Percentiles rank a stretch among this genome's conserved stretches.
These are phyloP conservation scores for Camellia granthamiana DNA, from an alignment of 148 eudicot species.

Conservation along the genomic window DNA sequence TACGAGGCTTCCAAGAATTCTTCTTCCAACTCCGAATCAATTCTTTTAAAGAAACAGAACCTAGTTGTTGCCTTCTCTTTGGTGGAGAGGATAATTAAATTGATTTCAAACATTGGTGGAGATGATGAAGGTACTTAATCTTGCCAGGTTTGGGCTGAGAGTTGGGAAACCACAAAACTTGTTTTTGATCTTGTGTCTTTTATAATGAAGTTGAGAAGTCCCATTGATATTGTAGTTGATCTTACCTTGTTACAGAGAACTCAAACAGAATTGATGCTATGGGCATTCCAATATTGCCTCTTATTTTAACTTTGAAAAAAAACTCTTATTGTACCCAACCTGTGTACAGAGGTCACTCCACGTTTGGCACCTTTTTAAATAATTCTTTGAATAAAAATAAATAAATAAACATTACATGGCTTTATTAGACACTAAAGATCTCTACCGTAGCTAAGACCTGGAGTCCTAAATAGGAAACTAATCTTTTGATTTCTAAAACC, in stretches of 20 bases:
- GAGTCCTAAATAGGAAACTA: too few species aligned
- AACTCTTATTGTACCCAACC: too few species aligned
- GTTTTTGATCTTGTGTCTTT: background rate
- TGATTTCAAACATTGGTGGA: slow-evolving; percentile 57
- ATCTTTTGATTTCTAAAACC: too few species aligned
- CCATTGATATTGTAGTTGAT: background rate
- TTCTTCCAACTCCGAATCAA: slow-evolving; percentile 44
- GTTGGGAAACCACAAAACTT: background rate
- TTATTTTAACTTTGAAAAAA: too few species aligned
- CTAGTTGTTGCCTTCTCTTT: slow-evolving; percentile 72
- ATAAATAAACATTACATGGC: too few species aligned
- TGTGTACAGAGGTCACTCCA: too few species aligned
- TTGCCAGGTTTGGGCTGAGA: background rate
- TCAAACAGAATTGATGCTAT: background rate
- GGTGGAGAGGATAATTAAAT: slow-evolving; percentile 78
- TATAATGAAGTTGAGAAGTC: background rate
- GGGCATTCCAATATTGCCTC: too few species aligned
- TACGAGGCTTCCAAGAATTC: slow-evolving; percentile 57
- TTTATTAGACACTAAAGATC: too few species aligned
- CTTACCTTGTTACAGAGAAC: slow-evolving; percentile 2
- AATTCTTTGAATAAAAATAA: too few species aligned
- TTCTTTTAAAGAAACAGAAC: slow-evolving; percentile 48
- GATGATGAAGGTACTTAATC: slow-evolving; percentile 60
- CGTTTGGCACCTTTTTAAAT: too few species aligned
- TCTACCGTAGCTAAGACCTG: too few species aligned